Conservation (phyloP, 2,329 filamentous ascomycete genomes). For the Fusarium hostae region DNA sequence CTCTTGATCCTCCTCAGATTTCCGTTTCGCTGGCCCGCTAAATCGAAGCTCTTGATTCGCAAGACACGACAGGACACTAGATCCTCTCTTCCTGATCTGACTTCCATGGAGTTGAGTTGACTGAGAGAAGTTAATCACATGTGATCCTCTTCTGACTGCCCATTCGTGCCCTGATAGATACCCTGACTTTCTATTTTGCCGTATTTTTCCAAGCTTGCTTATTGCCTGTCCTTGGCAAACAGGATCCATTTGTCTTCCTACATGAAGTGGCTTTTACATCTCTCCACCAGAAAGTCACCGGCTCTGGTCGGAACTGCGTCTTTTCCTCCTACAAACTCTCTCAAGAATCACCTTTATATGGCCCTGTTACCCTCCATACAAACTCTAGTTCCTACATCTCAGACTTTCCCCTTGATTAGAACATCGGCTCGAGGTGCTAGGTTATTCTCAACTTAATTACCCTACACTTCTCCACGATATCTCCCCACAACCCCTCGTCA, state of each 20-base stretch:
- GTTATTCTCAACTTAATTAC: constrained; percentile 17
- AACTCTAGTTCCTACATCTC: not conserved
- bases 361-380: not conserved
- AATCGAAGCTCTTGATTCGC: constrained; percentile 12
- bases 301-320: constrained; percentile 1
- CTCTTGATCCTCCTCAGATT: not conserved
- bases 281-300: constrained; percentile 21
- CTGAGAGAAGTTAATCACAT: constrained; percentile 8
- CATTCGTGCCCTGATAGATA: constrained; percentile 18
- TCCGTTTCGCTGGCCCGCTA: constrained; percentile 15
- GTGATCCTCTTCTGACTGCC: not conserved
- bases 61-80: not conserved
- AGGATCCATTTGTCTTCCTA: constrained; percentile 1
- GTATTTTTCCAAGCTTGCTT: constrained; percentile 14
- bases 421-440: not conserved
- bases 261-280: constrained; percentile 31
- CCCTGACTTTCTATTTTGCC: constrained; percentile 18
- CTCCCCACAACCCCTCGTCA: constrained; percentile 32
- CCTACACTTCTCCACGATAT: constrained; percentile 25
- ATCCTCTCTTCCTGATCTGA: constrained; percentile 20
- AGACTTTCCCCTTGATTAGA: not conserved
- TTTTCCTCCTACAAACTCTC: constrained; percentile 3
- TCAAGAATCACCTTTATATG: not conserved
- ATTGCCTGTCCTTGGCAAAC: not conserved
- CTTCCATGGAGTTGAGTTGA: not conserved